phyloP scores from a whole-genome alignment of 371 early-diverging fungal genomes.

The Funneliformis caledonium region DNA sequence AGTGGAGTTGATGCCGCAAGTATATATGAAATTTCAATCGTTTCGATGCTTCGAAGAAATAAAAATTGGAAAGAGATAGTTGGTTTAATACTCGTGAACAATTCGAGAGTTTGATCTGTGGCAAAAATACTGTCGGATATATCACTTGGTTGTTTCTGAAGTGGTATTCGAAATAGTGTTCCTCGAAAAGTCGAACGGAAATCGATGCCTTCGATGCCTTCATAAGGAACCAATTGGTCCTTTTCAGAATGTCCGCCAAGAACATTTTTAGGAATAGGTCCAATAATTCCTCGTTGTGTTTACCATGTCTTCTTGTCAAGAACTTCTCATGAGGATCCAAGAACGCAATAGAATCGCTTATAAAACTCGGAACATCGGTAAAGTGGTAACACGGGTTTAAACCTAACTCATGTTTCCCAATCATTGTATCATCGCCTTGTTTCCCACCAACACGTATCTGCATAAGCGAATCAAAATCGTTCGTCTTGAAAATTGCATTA shows the following conservation, averaged over 20 bases:
- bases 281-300: slow-evolving; percentile 12
- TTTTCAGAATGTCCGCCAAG: background rate
- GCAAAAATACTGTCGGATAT: slow-evolving; percentile 33
- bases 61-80: slow-evolving; percentile 43
- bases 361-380: slow-evolving; percentile 49
- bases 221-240: slow-evolving; percentile 44
- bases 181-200: slow-evolving; percentile 43
- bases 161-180: slow-evolving; percentile 49
- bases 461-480: slow-evolving; percentile 44
- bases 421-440: slow-evolving; percentile 42
- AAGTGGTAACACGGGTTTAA: slow-evolving; percentile 50
- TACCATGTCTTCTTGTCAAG: slow-evolving; percentile 32
- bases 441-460: slow-evolving; percentile 48
- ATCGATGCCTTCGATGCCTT: slow-evolving; percentile 38
- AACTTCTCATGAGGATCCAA: slow-evolving; percentile 45
- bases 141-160: slow-evolving; percentile 24
- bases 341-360: slow-evolving; percentile 47
- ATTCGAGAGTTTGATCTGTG: background rate
- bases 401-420: slow-evolving; percentile 49
- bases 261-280: slow-evolving; percentile 35
- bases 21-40: slow-evolving; percentile 38
- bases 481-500: slow-evolving; percentile 43
- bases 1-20: background rate
- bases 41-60: slow-evolving; percentile 43
- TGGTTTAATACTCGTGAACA: slow-evolving; percentile 41